A percentile compares a stretch with the other conserved stretches of the same genome.
phyloP scores from a whole-genome alignment of 179 eudicot genomes.

The Beta lomatogona region DNA sequence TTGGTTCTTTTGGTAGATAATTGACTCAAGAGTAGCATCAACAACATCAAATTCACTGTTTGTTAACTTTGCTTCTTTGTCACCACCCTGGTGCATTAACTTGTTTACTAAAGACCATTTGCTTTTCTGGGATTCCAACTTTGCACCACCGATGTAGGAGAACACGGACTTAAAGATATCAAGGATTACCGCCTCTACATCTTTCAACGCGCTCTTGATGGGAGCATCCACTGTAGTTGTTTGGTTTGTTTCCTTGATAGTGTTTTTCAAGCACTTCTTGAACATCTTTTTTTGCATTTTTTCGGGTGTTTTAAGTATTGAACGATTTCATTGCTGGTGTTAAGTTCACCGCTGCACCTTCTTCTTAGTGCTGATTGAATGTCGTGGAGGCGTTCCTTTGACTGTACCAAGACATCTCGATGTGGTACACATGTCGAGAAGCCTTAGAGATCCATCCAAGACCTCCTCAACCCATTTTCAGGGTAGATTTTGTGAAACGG shows the following conservation, averaged over 20 bases:
- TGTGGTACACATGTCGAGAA: conserved; percentile 35
- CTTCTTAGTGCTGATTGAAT: conserved; percentile 29
- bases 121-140: conserved; percentile 19
- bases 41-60: conserved; percentile 27
- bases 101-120: conserved; percentile 27
- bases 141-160: conserved; percentile 13
- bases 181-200: no score
- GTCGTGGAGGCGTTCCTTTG: conserved; percentile 24
- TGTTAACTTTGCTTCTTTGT: conserved; percentile 16
- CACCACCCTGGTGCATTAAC: conserved; percentile 17
- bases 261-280: conserved; percentile 32
- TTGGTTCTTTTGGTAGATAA: conserved; percentile 22
- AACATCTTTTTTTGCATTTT: conserved; percentile 27
- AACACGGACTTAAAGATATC: no score
- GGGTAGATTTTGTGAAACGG: conserved; percentile 12
- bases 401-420: conserved; percentile 30
- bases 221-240: background rate
- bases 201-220: no score
- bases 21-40: conserved; percentile 22
- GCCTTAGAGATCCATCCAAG: conserved; percentile 32
- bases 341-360: conserved; percentile 17
- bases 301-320: conserved; percentile 22
- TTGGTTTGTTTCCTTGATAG: conserved; percentile 4
- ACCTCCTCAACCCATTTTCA: conserved; percentile 1
- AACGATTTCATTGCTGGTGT: conserved; percentile 20